Percentiles rank a stretch among this genome's conserved stretches.
These are phyloP conservation scores for Strombidium stylifer DNA, from an alignment of 73 alveolate species.

Conservation along the genomic window DNA sequence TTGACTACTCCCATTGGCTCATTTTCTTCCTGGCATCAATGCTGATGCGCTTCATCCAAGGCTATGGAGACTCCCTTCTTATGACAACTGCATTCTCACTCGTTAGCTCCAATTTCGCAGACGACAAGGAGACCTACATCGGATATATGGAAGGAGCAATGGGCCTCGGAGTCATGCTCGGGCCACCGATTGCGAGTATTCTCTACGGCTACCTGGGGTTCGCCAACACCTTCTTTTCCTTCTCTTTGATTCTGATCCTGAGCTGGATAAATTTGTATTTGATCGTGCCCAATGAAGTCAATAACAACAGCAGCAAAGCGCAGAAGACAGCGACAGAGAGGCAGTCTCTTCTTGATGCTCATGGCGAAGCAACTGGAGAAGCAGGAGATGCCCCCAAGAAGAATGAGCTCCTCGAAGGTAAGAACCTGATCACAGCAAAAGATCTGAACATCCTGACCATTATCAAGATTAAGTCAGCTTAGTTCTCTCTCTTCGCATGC, in stretches of 20 bases:
- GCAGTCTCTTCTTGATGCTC: too few relatives aligned
- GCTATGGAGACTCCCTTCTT: constrained; percentile 34
- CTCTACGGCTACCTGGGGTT: constrained; percentile 11
- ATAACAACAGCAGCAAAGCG: constrained; percentile 6
- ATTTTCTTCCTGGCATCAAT: constrained; percentile 18
- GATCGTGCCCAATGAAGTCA: constrained; percentile 5
- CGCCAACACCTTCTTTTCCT: constrained; percentile 7
- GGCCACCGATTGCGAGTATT: constrained; percentile 26
- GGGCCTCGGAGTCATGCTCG: constrained; percentile 27
- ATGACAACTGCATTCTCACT: constrained; percentile 39
- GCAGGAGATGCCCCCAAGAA: too few relatives aligned
- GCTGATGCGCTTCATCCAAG: constrained; percentile 23
- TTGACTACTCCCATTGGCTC: too few relatives aligned
- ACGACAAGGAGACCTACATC: constrained; percentile 17
- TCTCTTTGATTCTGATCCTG: constrained; percentile 4
- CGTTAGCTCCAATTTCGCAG: constrained; percentile 21
- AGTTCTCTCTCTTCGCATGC: too few relatives aligned
- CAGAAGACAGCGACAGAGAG: too few relatives aligned
- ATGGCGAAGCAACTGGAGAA: too few relatives aligned
- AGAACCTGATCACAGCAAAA: too few relatives aligned
- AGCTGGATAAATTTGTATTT: not conserved
- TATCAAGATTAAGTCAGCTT: too few relatives aligned
- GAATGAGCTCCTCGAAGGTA: too few relatives aligned
- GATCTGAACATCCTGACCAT: too few relatives aligned
- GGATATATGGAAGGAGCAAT: constrained; percentile 14